A percentile compares a stretch with the other conserved stretches of the same genome.
Evolutionary conservation across 306 rosid species (phyloP).

Genomic region (Begonia peltatifolia): DNA sequence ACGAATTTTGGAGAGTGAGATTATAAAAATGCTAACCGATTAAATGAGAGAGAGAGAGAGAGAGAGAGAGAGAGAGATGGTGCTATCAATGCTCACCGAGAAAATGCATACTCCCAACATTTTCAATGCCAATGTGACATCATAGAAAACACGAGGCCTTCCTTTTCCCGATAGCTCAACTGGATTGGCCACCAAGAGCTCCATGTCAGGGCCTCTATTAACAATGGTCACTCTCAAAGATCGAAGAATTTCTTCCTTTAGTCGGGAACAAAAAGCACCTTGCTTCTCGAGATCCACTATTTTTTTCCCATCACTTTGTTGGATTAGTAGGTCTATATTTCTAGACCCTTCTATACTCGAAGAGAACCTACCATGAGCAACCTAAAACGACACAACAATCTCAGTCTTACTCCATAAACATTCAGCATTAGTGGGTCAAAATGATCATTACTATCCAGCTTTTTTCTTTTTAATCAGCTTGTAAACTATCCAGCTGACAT

Average conservation of each 20-base stretch:
- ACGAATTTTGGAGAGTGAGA: not conserved
- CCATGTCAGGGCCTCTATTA: constrained; percentile 71
- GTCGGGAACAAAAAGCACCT: constrained; percentile 41
- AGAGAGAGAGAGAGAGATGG: not conserved
- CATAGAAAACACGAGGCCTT: constrained; percentile 80
- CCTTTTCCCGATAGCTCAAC: constrained; percentile 71
- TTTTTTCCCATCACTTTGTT: constrained; percentile 51
- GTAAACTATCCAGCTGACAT: no score
- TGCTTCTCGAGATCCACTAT: constrained; percentile 55
- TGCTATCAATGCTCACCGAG: constrained; percentile 27
- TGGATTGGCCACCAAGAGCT: constrained; percentile 78
- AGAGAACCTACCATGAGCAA: constrained; percentile 57
- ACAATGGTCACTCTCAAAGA: constrained; percentile 57
- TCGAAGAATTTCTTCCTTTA: constrained; percentile 60
- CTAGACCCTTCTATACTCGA: constrained; percentile 38
- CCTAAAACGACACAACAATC: constrained; percentile 17
- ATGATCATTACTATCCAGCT: no score
- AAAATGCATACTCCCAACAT: constrained; percentile 49
- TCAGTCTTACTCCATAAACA: not conserved
- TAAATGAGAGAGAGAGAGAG: not conserved
- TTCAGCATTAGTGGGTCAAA: no score
- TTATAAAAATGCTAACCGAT: not conserved
- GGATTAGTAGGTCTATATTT: constrained; percentile 58
- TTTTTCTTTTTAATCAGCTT: no score
- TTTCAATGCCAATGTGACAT: constrained; percentile 62